Evolutionary conservation across 805 yeast genomes (phyloP).

Genomic region (Cyberlindnera misumaiensis): DNA sequence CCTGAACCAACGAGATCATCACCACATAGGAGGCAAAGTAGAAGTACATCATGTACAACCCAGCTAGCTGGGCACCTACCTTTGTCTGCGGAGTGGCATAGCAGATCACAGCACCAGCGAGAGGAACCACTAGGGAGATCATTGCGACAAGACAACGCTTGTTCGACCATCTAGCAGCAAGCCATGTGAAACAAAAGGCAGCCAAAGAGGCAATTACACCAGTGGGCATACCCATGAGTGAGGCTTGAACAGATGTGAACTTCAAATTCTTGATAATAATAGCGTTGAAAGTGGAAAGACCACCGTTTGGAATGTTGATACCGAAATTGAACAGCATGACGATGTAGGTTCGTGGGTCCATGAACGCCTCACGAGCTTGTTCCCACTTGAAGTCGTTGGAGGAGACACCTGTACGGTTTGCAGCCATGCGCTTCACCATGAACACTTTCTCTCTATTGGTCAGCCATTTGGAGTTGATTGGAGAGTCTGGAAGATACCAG

Average conservation of each 20-base stretch:
- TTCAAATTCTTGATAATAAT: conserved; percentile 21
- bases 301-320: conserved; percentile 30
- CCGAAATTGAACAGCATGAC: conserved; percentile 26
- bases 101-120: conserved; percentile 24
- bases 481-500: conserved; percentile 45
- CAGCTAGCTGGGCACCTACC: conserved; percentile 24
- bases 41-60: conserved; percentile 28
- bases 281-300: conserved; percentile 23
- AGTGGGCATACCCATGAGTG: conserved; percentile 24
- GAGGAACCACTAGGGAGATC: conserved; percentile 23
- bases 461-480: conserved; percentile 41
- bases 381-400: conserved; percentile 31
- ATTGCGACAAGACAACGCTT: conserved; percentile 23
- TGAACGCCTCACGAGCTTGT: conserved; percentile 37
- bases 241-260: conserved; percentile 20
- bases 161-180: conserved; percentile 26
- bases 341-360: conserved; percentile 33
- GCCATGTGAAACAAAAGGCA: conserved; percentile 26
- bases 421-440: conserved; percentile 33
- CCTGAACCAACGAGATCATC: conserved; percentile 27
- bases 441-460: conserved; percentile 36
- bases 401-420: conserved; percentile 40
- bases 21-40: conserved; percentile 28
- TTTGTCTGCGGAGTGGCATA: conserved; percentile 14
- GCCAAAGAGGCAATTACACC: conserved; percentile 27